phyloP scores from a whole-genome alignment of 2,329 filamentous ascomycete genomes.

The Drechmeria coniospora region DNA sequence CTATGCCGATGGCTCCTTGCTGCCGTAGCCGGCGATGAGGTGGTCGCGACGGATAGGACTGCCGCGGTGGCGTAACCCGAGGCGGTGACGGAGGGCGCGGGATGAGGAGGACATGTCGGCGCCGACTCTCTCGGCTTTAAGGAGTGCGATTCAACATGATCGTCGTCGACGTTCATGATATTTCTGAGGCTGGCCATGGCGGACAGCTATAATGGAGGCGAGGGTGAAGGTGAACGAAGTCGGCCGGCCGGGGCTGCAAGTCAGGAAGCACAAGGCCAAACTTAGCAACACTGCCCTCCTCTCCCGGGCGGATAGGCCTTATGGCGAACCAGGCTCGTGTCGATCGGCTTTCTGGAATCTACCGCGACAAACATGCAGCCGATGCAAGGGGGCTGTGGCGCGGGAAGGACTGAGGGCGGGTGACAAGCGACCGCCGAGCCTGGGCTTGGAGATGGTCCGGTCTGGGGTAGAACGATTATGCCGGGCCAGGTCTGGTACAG shows the following conservation, averaged over 20 bases:
- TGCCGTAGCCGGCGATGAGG: conserved; percentile 16
- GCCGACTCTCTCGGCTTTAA: conserved; percentile 27
- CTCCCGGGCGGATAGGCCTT: conserved; percentile 16
- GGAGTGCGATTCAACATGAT: conserved; percentile 24
- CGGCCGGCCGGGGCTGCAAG: conserved; percentile 14
- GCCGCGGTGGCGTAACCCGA: conserved; percentile 24
- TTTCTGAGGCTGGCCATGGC: conserved; percentile 39
- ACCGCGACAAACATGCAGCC: conserved; percentile 11
- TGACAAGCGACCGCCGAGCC: conserved; percentile 2
- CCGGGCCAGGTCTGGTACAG: conserved; percentile 1
- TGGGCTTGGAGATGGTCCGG: conserved; percentile 1
- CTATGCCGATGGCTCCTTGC: conserved; percentile 19
- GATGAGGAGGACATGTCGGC: conserved; percentile 16
- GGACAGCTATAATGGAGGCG: conserved; percentile 24
- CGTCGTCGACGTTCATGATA: conserved; percentile 41
- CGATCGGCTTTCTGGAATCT: conserved; percentile 17
- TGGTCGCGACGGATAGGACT: conserved; percentile 14
- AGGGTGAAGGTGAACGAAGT: conserved; percentile 12
- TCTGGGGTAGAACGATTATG: conserved; percentile 3
- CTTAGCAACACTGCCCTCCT: conserved; percentile 30
- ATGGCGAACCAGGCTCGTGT: conserved; percentile 11
- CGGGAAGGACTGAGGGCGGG: conserved; percentile 5
- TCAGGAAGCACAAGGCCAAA: conserved; percentile 19
- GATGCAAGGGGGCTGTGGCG: conserved; percentile 8
- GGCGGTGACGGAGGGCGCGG: conserved; percentile 18